phyloP scores from a whole-genome alignment of 441 rosid species.

The Geranium incanum region DNA sequence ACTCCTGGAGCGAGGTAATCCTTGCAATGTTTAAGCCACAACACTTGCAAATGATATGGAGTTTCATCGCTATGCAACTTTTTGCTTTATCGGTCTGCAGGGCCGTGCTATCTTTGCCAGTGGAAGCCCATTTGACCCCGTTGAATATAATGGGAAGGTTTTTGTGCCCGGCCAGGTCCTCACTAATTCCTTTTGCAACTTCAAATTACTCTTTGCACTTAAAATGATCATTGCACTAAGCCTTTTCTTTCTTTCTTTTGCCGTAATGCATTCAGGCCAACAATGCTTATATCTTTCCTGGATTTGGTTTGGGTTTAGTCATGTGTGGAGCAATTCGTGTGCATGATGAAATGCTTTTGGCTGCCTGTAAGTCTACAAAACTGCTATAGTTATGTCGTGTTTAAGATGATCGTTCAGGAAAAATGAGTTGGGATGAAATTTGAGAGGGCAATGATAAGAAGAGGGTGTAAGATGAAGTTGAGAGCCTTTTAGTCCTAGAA shows the following conservation, averaged over 20 bases:
- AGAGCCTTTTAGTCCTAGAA: too few relatives aligned
- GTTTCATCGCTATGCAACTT: not conserved
- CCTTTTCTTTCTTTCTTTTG: conserved; percentile 12
- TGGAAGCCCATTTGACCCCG: conserved; percentile 60
- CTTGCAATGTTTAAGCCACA: not conserved
- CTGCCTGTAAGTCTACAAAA: conserved; percentile 64
- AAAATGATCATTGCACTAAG: not conserved
- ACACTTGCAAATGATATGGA: not conserved
- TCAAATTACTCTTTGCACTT: conserved; percentile 1
- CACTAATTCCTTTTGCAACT: conserved; percentile 15
- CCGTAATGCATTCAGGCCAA: conserved; percentile 51
- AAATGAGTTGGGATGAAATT: too few relatives aligned
- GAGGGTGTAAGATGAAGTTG: too few relatives aligned
- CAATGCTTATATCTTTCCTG: conserved; percentile 94
- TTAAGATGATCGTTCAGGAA: not conserved
- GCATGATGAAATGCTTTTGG: conserved; percentile 86
- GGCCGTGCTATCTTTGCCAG: conserved; percentile 91
- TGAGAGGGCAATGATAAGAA: too few relatives aligned
- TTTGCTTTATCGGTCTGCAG: conserved; percentile 31
- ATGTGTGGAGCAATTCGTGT: conserved; percentile 88
- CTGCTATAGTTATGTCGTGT: not conserved
- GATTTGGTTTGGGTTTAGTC: conserved; percentile 87
- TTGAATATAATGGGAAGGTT: conserved; percentile 63
- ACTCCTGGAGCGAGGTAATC: conserved; percentile 78
- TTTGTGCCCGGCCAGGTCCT: conserved; percentile 81